These are phyloP conservation scores for Cladosporium sphaerospermum DNA, from an alignment of 2,329 filamentous ascomycete genomes.

Conservation along the genomic window DNA sequence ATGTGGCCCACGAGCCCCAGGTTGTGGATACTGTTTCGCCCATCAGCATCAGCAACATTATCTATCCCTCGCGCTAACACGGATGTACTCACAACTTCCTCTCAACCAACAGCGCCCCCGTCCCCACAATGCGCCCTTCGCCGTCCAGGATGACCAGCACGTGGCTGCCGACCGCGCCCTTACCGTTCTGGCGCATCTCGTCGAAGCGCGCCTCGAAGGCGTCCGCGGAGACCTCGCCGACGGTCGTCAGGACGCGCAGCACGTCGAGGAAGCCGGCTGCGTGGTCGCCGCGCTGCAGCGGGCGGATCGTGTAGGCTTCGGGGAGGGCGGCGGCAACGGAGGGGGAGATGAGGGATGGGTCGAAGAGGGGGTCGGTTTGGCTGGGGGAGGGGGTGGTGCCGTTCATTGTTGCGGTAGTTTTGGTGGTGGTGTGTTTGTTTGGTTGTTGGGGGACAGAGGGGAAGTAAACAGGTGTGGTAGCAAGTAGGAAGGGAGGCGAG, in stretches of 20 bases:
- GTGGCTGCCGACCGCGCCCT: slow-evolving; percentile 67
- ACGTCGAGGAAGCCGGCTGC: slow-evolving; percentile 81
- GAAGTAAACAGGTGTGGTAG: not conserved
- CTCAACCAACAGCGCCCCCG: slow-evolving; percentile 84
- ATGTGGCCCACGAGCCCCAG: slow-evolving; percentile 87
- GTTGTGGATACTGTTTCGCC: slow-evolving; percentile 56
- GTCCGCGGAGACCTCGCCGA: slow-evolving; percentile 74
- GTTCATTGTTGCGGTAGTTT: slow-evolving; percentile 8
- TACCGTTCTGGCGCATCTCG: slow-evolving; percentile 55
- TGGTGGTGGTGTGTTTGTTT: not conserved
- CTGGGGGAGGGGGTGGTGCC: slow-evolving; percentile 2
- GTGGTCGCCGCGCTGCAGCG: slow-evolving; percentile 73
- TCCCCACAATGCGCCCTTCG: slow-evolving; percentile 69
- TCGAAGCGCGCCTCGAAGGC: slow-evolving; percentile 75
- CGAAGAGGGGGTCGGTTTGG: slow-evolving; percentile 55
- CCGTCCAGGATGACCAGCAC: slow-evolving; percentile 79
- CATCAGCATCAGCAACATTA: not conserved
- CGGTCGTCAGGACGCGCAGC: slow-evolving; percentile 82
- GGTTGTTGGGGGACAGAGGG: not conserved
- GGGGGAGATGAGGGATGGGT: slow-evolving; percentile 68
- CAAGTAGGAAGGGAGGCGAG: not conserved
- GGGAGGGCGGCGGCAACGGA: slow-evolving; percentile 67
- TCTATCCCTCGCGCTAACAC: not conserved
- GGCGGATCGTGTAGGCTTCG: slow-evolving; percentile 73
- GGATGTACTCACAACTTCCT: slow-evolving; percentile 69